Evolutionary conservation across 345 rosid genomes (phyloP).

Genomic region (Ricinus communis): DNA sequence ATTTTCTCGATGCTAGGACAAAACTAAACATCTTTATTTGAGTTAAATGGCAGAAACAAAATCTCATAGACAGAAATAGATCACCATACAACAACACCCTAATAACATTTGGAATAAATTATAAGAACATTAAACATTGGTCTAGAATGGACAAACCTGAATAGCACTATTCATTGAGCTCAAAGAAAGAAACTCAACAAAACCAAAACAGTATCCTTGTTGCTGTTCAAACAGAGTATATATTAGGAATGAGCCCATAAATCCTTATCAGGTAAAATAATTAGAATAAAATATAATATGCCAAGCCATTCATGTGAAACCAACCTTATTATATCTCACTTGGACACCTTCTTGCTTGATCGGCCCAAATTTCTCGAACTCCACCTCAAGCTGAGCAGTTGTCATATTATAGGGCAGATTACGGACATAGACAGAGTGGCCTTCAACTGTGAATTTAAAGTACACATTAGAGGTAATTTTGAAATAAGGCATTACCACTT

Average conservation of each 20-base stretch:
- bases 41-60: too few species aligned
- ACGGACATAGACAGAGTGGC: conserved; percentile 30
- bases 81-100: not conserved
- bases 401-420: conserved; percentile 25
- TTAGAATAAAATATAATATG: not conserved
- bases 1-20: not conserved
- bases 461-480: conserved; percentile 1
- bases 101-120: not conserved
- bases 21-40: too few species aligned
- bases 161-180: conserved; percentile 28
- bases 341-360: conserved; percentile 31
- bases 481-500: not conserved
- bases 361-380: conserved; percentile 31
- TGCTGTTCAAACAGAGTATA: conserved; percentile 17
- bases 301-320: not conserved
- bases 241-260: not conserved
- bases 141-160: conserved; percentile 18
- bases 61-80: too few species aligned
- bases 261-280: not conserved
- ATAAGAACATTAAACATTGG: not conserved
- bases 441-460: conserved; percentile 20
- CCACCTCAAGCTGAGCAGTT: conserved; percentile 22
- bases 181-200: conserved; percentile 29
- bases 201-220: conserved; percentile 34
- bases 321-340: conserved; percentile 31